Evolutionary conservation across 2,329 filamentous ascomycete species (phyloP), one percentile per base, ranked within the genome.

Genomic region (Podosphaera aphanis): DNA sequence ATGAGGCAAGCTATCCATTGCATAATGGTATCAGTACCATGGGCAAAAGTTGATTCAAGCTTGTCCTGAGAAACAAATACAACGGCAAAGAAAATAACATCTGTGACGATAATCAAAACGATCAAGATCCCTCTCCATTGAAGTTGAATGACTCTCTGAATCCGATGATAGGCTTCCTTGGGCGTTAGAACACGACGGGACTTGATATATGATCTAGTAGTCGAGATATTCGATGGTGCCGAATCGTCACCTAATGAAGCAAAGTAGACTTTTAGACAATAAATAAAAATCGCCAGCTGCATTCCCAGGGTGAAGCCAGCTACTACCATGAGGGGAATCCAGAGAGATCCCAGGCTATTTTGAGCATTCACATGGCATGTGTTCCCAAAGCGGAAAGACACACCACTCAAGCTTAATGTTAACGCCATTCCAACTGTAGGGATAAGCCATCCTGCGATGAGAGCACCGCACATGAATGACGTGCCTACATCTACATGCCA

Each of bases 91-190:
- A 93, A 93, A 56, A 94, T 77, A 50, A 95, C 84, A 59, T 95
- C 86, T 49, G 75, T 73, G 48, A 94, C 73, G 53, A 95, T 93
- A 59, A 94, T 79, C 45, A 92, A 67, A 13, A 94, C 85, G 49
- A 95, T 83, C 38, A 77, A 74, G 49, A 94, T 88, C 39, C 86
- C 88, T 54, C 88, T 74, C 90, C 90, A 98, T 62, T 98, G 90
- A 3, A 95, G 73, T 59, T 82, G 76, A 33, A 98, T 72, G 16
- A 95, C 85, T 53, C 85, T 79, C 51, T 77, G 77, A 33, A 98
- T 74, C 54, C 90, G 77, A 51, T 82, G 77, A 59, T 92, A 94
- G 2, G 92, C 83, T 56, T 92, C 85, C 46, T 82, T 75, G 10
- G 86, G 84, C 7, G 82, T 83, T 59, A 85, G 73, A 2, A 56